Conservation (phyloP, 495 filamentous ascomycete genomes). For the Xylaria acuta region DNA sequence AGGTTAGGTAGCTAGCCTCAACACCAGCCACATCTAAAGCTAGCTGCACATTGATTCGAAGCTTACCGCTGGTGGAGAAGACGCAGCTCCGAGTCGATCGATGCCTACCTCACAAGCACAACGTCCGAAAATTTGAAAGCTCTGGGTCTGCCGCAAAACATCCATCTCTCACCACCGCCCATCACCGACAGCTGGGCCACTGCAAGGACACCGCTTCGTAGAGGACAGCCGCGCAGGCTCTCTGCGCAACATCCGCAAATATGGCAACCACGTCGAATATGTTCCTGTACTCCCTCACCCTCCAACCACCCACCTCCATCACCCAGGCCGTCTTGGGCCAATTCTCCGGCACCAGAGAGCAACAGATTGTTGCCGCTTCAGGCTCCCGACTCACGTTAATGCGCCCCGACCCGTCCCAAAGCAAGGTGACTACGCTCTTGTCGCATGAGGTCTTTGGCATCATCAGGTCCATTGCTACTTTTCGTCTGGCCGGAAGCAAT, state of each 20-base stretch:
- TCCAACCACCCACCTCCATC: slow-evolving; percentile 87
- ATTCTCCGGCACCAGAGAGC: slow-evolving; percentile 92
- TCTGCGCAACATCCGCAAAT: slow-evolving; percentile 56
- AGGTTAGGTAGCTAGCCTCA: neutral
- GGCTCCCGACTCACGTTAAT: slow-evolving; percentile 89
- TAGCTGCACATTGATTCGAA: neutral
- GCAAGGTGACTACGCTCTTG: slow-evolving; percentile 82
- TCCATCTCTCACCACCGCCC: neutral
- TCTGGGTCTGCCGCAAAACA: neutral
- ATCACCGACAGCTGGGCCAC: neutral
- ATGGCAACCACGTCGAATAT: slow-evolving; percentile 98
- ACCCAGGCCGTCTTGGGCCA: slow-evolving; percentile 91
- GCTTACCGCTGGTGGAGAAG: neutral
- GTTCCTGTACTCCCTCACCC: slow-evolving; percentile 96
- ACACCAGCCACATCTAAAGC: slow-evolving; percentile 18
- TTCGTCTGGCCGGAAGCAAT: slow-evolving; percentile 87
- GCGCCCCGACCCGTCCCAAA: slow-evolving; percentile 81
- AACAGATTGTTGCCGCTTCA: slow-evolving; percentile 94
- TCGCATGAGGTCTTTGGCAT: slow-evolving; percentile 97
- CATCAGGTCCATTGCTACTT: slow-evolving; percentile 84
- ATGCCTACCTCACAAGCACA: neutral
- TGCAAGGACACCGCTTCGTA: slow-evolving; percentile 21
- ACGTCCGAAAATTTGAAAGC: slow-evolving; percentile 22
- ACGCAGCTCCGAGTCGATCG: neutral
- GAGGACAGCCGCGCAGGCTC: slow-evolving; percentile 56